A percentile compares a stretch with the other conserved stretches of the same genome.
phyloP scores from a whole-genome alignment of 257 asterid genomes.

The Gentiana macrophylla region DNA sequence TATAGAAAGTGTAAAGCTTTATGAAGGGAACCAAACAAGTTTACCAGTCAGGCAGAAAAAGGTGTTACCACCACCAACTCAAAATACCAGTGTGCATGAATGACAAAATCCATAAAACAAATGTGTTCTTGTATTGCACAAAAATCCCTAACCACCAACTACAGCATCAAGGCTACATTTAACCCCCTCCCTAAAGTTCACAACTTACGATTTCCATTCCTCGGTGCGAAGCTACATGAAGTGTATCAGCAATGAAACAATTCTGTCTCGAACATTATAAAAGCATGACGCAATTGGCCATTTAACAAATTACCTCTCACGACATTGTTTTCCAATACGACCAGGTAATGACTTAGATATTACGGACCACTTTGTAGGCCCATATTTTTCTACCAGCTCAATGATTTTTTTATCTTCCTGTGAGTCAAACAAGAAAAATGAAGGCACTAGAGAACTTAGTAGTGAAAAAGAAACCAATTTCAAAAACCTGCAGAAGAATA shows the following conservation, averaged over 20 bases:
- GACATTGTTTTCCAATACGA: constrained; percentile 99
- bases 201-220: no score
- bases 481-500: background rate
- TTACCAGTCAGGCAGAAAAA: background rate
- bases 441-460: background rate
- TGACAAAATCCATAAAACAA: no score
- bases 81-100: no score
- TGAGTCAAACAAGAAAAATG: constrained; percentile 12
- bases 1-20: background rate
- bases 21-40: background rate
- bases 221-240: no score
- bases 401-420: constrained; percentile 94
- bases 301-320: constrained; percentile 66
- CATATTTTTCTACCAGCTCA: constrained; percentile 76
- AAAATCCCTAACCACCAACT: no score
- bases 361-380: constrained; percentile 96
- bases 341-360: constrained; percentile 93
- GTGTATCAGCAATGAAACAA: no score
- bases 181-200: no score
- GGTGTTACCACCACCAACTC: no score
- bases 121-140: no score
- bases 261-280: no score
- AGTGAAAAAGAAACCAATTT: constrained; percentile 8
- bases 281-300: no score
- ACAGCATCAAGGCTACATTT: no score